These are phyloP conservation scores for Hapsidospora chrysogenum DNA, from an alignment of 495 filamentous ascomycete genomes.

Conservation along the genomic window DNA sequence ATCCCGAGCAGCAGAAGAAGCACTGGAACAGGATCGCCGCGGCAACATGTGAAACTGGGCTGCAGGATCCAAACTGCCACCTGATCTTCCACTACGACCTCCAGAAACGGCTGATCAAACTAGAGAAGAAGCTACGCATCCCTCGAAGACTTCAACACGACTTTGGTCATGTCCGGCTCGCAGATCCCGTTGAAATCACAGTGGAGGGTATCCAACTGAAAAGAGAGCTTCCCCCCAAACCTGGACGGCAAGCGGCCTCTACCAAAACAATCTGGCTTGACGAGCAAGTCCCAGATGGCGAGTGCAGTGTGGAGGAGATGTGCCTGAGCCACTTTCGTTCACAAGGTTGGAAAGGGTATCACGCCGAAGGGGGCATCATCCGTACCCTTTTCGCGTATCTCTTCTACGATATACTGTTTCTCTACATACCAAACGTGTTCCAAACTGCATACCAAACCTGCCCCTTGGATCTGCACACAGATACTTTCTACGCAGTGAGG, in stretches of 20 bases:
- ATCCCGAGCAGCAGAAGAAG: slow-evolving; percentile 43
- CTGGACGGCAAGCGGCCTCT: slow-evolving; percentile 26
- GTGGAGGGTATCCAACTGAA: slow-evolving; percentile 65
- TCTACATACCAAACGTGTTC: slow-evolving; percentile 92
- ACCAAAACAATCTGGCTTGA: slow-evolving; percentile 83
- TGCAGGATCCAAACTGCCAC: slow-evolving; percentile 78
- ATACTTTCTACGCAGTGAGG: slow-evolving; percentile 77
- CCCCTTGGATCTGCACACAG: slow-evolving; percentile 82
- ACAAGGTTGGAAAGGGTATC: slow-evolving; percentile 86
- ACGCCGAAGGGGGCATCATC: slow-evolving; percentile 78
- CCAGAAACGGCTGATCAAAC: slow-evolving; percentile 78
- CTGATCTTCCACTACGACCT: slow-evolving; percentile 87
- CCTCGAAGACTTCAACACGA: slow-evolving; percentile 80
- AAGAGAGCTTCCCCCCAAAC: slow-evolving; percentile 25
- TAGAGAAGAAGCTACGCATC: slow-evolving; percentile 74
- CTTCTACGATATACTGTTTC: slow-evolving; percentile 86
- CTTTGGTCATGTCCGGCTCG: slow-evolving; percentile 68
- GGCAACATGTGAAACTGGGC: slow-evolving; percentile 69
- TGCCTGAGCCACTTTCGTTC: slow-evolving; percentile 72
- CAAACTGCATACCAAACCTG: slow-evolving; percentile 89
- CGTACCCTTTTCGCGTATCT: slow-evolving; percentile 83
- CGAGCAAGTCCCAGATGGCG: slow-evolving; percentile 42
- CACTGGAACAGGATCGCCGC: slow-evolving; percentile 69
- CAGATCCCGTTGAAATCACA: slow-evolving; percentile 54
- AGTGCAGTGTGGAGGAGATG: slow-evolving; percentile 81